Percentiles rank a stretch among this genome's conserved stretches.
phyloP scores from a whole-genome alignment of 805 yeast species.

The Candida hispaniensis region DNA sequence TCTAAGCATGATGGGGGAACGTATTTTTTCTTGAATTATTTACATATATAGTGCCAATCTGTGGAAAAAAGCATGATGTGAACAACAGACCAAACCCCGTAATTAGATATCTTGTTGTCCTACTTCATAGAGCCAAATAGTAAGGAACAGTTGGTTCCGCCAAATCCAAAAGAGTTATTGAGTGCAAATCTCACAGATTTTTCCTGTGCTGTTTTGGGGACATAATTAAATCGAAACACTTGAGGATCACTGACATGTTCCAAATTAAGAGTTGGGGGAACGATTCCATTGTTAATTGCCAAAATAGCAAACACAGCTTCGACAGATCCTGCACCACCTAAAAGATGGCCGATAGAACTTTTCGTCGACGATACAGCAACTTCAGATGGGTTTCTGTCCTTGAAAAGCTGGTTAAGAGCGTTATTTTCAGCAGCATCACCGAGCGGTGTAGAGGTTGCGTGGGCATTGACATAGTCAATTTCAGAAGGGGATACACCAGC shows the following conservation, averaged over 20 bases:
- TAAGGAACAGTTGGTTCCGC: conserved; percentile 84
- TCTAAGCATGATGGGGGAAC: no score
- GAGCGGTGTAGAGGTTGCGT: conserved; percentile 83
- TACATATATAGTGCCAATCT: no score
- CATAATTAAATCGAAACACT: conserved; percentile 45
- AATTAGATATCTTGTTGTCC: no score
- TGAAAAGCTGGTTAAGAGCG: conserved; percentile 51
- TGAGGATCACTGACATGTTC: conserved; percentile 39
- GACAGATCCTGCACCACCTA: conserved; percentile 95
- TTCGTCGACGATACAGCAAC: conserved; percentile 64
- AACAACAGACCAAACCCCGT: no score
- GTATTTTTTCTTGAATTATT: no score
- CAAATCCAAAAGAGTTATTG: conserved; percentile 92
- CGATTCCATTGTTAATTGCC: conserved; percentile 43
- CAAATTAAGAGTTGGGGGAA: conserved; percentile 80
- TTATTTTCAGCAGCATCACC: conserved; percentile 84
- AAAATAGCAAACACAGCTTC: conserved; percentile 74
- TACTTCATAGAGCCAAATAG: no score
- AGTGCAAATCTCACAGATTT: conserved; percentile 45
- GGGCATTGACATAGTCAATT: conserved; percentile 82
- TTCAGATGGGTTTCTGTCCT: conserved; percentile 24
- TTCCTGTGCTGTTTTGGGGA: conserved; percentile 38
- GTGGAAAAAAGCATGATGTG: no score
- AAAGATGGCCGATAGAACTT: conserved; percentile 84
- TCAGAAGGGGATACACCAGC: conserved; percentile 39